Percentiles rank a stretch among this genome's conserved stretches.
phyloP scores from a whole-genome alignment of 2,329 filamentous ascomycete species.

The Diaporthe citri region DNA sequence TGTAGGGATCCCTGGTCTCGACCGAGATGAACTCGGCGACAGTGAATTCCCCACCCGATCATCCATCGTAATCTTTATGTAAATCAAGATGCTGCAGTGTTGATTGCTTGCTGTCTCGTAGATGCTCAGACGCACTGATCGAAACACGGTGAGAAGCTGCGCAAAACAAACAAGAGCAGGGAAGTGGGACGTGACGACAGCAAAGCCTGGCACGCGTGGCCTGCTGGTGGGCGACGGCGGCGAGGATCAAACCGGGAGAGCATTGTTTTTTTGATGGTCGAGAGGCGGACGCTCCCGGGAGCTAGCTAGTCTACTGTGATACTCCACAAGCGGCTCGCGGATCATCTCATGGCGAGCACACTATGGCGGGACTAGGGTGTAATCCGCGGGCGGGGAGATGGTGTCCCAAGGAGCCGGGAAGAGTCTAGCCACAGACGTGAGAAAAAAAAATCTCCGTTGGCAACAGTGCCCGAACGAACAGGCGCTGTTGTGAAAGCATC shows the following conservation, averaged over 20 bases:
- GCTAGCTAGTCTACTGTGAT: neutral
- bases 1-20: conserved; percentile 16
- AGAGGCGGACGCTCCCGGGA: conserved; percentile 24
- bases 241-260: conserved; percentile 11
- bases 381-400: conserved; percentile 12
- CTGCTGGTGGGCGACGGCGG: neutral
- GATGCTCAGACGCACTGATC: neutral
- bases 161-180: neutral
- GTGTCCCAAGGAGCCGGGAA: conserved; percentile 24
- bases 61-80: neutral
- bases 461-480: neutral
- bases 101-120: neutral
- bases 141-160: neutral
- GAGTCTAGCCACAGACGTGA: conserved; percentile 1
- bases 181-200: neutral
- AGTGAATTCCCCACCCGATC: neutral
- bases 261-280: conserved; percentile 1
- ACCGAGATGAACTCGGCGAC: neutral
- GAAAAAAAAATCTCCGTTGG: neutral
- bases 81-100: neutral
- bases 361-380: neutral
- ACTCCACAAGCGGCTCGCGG: conserved; percentile 6
- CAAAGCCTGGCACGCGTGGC: neutral
- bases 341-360: conserved; percentile 6
- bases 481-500: neutral